These are phyloP conservation scores for Xylaria curta DNA, from an alignment of 495 filamentous ascomycete species.

Conservation along the genomic window DNA sequence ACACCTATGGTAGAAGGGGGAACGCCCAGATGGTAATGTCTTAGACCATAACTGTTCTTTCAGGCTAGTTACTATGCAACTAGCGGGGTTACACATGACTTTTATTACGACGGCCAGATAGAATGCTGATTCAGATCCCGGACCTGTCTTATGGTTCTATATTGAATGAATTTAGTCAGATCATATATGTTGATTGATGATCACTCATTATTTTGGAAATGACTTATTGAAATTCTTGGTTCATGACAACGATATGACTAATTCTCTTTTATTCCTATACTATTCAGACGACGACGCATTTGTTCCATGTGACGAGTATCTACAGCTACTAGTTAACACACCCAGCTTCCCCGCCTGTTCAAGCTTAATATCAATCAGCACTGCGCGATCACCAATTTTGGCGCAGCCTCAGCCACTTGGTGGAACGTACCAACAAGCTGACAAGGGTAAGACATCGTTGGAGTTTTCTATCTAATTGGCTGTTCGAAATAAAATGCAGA, in stretches of 20 bases:
- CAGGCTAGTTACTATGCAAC: neutral
- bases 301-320: neutral
- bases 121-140: neutral
- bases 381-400: neutral
- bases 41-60: neutral
- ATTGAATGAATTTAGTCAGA: neutral
- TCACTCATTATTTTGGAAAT: neutral
- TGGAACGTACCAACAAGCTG: conserved; percentile 11
- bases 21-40: conserved; percentile 59
- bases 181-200: neutral
- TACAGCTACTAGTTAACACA: neutral
- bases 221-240: neutral
- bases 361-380: neutral
- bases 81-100: neutral
- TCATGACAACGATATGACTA: neutral
- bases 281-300: neutral
- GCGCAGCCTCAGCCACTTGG: neutral
- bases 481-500: neutral
- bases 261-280: neutral
- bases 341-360: neutral
- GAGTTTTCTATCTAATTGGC: neutral
- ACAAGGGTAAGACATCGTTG: neutral
- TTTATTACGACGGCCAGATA: neutral
- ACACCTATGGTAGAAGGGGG: conserved; percentile 62
- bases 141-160: neutral